These are phyloP conservation scores for Starmerella stigmatis DNA, from an alignment of 805 yeast species.

Conservation along the genomic window DNA sequence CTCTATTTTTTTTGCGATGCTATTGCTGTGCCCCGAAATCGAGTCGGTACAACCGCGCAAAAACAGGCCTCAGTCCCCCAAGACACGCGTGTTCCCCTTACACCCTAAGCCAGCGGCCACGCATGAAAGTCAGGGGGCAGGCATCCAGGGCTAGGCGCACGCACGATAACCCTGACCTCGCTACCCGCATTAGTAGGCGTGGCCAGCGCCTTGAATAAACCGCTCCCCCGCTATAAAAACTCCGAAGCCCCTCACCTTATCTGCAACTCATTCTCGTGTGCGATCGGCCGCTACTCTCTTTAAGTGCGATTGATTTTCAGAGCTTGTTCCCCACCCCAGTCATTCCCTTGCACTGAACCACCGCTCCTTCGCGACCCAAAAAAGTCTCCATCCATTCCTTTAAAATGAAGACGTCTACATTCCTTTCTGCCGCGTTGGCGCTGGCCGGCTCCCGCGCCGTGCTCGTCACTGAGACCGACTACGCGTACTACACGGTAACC, in stretches of 20 bases:
- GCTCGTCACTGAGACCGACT: conserved; percentile 22
- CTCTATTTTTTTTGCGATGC: no score
- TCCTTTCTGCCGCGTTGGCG: conserved; percentile 13
- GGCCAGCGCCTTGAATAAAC: conserved; percentile 3
- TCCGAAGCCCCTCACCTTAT: no score
- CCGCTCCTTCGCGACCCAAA: no score
- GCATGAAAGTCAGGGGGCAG: conserved; percentile 3
- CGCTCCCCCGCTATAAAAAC: conserved; percentile 2
- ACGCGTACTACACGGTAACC: conserved; percentile 21
- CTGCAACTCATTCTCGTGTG: neutral
- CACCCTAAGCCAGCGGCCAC: no score
- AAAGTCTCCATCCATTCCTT: neutral
- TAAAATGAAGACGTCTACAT: conserved; percentile 1
- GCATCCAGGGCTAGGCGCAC: conserved; percentile 4
- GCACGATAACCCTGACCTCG: neutral
- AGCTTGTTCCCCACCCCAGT: no score
- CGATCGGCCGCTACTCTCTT: neutral
- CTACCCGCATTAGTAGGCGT: conserved; percentile 1
- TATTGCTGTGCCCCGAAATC: no score
- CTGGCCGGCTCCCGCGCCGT: conserved; percentile 20
- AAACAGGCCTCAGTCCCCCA: no score
- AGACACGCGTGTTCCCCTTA: no score
- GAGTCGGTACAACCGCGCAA: no score
- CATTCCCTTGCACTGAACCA: no score
- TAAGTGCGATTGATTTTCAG: neutral